A percentile compares a stretch with the other conserved stretches of the same genome.
Evolutionary conservation across 2,329 filamentous ascomycete species (phyloP).

Genomic region (Tolypocladium paradoxum): DNA sequence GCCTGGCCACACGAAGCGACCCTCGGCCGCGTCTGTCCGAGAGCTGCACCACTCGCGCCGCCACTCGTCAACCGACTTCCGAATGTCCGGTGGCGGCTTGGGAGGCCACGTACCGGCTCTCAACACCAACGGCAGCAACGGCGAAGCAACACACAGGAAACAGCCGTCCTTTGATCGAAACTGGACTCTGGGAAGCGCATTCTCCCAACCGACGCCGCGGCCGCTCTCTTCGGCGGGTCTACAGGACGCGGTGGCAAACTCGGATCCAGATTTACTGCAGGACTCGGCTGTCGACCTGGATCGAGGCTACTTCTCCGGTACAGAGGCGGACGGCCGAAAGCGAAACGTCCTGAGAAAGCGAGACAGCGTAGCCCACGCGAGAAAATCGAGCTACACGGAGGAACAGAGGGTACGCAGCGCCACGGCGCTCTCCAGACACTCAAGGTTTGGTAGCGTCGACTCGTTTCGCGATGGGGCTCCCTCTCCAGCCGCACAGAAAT

Average conservation of each 20-base stretch:
- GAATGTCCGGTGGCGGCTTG: conserved; percentile 21
- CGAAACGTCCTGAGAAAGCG: conserved; percentile 77
- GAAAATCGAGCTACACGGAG: conserved; percentile 67
- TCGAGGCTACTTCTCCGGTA: conserved; percentile 86
- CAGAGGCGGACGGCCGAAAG: conserved; percentile 65
- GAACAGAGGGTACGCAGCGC: conserved; percentile 59
- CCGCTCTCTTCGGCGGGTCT: conserved; percentile 44
- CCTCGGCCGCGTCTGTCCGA: conserved; percentile 73
- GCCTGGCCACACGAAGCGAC: conserved; percentile 42
- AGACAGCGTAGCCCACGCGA: conserved; percentile 50
- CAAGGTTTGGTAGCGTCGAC: conserved; percentile 68
- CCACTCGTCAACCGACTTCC: conserved; percentile 77
- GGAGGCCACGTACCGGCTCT: conserved; percentile 26
- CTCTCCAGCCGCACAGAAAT: conserved; percentile 59
- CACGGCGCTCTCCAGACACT: conserved; percentile 59
- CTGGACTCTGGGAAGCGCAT: conserved; percentile 52
- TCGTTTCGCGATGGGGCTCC: conserved; percentile 53
- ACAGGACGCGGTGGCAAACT: conserved; percentile 28
- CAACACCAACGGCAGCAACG: conserved; percentile 29
- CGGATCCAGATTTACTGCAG: conserved; percentile 26
- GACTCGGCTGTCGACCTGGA: conserved; percentile 57
- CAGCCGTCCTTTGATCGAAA: conserved; percentile 60
- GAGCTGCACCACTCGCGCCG: conserved; percentile 75
- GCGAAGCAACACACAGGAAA: conserved; percentile 43
- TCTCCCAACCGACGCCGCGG: conserved; percentile 26